Evolutionary conservation across 352 stramenopile species (phyloP), one percentile per base, ranked within the genome.

Genomic region (Globisporangium polare): DNA sequence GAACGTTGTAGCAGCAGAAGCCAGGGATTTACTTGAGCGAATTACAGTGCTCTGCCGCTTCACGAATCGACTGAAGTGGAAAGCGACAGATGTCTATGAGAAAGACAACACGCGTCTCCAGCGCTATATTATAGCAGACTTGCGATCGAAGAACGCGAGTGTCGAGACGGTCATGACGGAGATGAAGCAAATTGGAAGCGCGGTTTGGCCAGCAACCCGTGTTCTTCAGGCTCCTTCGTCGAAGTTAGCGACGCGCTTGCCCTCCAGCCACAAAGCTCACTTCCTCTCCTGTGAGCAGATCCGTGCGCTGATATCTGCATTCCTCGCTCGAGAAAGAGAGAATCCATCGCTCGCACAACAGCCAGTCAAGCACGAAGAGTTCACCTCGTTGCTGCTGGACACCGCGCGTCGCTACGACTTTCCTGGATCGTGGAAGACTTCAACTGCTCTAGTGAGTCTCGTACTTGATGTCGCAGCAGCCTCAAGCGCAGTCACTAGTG

Each of bases 361-460:
- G 26, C 2, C 3, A 39, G 61, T 73, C 18, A 33, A 50, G 12
- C 74, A 69, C 31, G 62, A 85, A 5, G 63, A 69, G 20, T 80
- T 86, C 37, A 62, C 84, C 17, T 61, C 69, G 9, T 58, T 73
- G 26, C 60, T 85, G 1, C 63, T 89, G 9, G 60, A 71, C 27
- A 57, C 67, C 0, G 66, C 79, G 0, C 41, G 33, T 45, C 68
- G 72, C 12, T 18, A 71, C 51, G 33, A 37, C 13, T 85, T 87
- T 51, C 77, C 75, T 17, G 18, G 8, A 6, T 56, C 50, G 1
- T 89, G 79, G 79, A 67, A 60, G 58, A 66, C 74, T 39, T 31
- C 74, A 15, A 68, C 42, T 2, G 56, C 67, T 2, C 50, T 87
- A 27, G 75, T 75, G 39, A 60, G 58, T 31, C 47, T 86, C 35